Conservation (phyloP, 768 basidiomycete genomes). For the Calvatia gigantea region DNA sequence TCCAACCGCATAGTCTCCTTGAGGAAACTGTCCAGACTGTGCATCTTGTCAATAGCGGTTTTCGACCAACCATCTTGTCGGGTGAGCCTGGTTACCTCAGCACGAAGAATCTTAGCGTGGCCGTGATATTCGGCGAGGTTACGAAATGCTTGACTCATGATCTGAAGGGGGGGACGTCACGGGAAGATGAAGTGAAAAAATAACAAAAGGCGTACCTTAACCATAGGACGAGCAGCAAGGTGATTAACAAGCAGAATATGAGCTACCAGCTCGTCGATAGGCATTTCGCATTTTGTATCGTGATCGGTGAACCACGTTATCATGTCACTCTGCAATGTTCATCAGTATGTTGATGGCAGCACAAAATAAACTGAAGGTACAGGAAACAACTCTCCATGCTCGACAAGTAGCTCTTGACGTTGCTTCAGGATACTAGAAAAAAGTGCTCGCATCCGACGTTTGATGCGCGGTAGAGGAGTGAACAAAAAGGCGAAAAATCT, state of each 20-base stretch:
- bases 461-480: background rate
- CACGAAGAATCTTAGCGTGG: conserved; percentile 28
- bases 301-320: conserved; percentile 6
- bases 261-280: conserved; percentile 1
- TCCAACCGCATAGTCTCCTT: conserved; percentile 37
- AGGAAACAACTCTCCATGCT: background rate
- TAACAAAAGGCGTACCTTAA: conserved; percentile 20
- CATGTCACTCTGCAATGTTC: conserved; percentile 2
- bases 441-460: background rate
- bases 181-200: background rate
- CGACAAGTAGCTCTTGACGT: background rate
- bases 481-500: conserved; percentile 4
- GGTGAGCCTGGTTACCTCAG: conserved; percentile 29
- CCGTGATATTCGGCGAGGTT: conserved; percentile 27
- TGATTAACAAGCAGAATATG: conserved; percentile 5
- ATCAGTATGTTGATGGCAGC: background rate
- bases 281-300: conserved; percentile 6
- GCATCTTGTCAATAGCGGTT: conserved; percentile 31
- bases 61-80: conserved; percentile 27
- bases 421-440: background rate
- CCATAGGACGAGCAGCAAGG: conserved; percentile 13
- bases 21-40: conserved; percentile 43
- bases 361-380: background rate
- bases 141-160: conserved; percentile 30
- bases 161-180: conserved; percentile 12